Percentiles rank a stretch among this genome's conserved stretches.
These are phyloP conservation scores for Desmodesmus armatus DNA, from an alignment of 139 green algal genomes.

Conservation along the genomic window DNA sequence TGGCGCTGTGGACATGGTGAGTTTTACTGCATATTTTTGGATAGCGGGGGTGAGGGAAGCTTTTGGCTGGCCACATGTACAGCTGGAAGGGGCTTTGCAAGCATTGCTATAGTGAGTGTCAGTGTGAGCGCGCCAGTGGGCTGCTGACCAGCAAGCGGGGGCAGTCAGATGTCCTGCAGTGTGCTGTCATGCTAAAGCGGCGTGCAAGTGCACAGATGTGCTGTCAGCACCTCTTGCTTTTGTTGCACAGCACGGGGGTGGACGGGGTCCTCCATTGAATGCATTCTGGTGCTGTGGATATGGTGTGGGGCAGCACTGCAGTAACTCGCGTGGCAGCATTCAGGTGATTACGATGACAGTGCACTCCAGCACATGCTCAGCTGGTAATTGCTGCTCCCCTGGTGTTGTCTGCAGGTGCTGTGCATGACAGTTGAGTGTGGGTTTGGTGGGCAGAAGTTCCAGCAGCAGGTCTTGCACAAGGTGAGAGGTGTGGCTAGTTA, in stretches of 20 bases:
- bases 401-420: slow-evolving; percentile 69
- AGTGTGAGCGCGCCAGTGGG: too few species aligned
- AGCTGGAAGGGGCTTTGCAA: too few species aligned
- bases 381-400: background rate
- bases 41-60: background rate
- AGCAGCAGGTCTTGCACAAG: slow-evolving; percentile 72
- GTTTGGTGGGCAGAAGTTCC: slow-evolving; percentile 93
- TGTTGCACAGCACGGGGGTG: background rate
- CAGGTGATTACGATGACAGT: background rate
- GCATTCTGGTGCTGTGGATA: background rate
- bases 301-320: background rate
- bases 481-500: too few species aligned
- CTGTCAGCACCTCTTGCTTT: background rate
- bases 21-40: background rate
- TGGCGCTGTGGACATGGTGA: slow-evolving; percentile 71
- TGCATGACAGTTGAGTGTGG: slow-evolving; percentile 88
- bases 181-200: background rate
- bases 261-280: background rate
- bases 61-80: too few species aligned
- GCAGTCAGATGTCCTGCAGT: too few species aligned
- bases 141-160: too few species aligned
- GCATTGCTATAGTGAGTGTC: too few species aligned
- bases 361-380: too few species aligned
- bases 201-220: background rate
- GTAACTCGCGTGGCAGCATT: background rate